phyloP scores from a whole-genome alignment of 176 grass and related monocot species.

The Dendrocalamus sinicus region DNA sequence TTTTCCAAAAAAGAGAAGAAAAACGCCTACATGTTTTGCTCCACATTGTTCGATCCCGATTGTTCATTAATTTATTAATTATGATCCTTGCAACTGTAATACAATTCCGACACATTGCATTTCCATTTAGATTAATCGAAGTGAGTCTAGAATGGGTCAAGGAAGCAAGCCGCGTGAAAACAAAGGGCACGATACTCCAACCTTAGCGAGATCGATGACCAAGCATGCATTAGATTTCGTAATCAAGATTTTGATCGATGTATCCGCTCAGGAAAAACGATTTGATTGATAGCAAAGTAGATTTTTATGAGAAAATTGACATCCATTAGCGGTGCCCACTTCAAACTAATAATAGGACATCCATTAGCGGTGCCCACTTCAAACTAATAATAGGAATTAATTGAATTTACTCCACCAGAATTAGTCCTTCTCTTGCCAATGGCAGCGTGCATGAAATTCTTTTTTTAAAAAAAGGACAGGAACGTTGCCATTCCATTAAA shows the following conservation, averaged over 20 bases:
- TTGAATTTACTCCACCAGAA: background rate
- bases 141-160: background rate
- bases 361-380: background rate
- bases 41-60: background rate
- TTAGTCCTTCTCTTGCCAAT: background rate
- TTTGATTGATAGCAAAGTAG: background rate
- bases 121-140: background rate
- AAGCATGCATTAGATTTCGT: constrained; percentile 35
- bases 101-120: background rate
- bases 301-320: constrained; percentile 10
- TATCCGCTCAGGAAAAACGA: background rate
- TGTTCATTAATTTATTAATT: background rate
- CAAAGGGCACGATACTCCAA: background rate
- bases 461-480: no score
- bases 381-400: background rate
- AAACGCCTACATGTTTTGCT: background rate
- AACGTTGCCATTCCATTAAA: no score
- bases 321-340: background rate
- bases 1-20: background rate
- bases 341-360: background rate
- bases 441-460: background rate
- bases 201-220: background rate
- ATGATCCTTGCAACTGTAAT: background rate
- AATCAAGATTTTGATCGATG: constrained; percentile 15
- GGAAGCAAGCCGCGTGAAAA: no score